Conservation (phyloP, 345 rosid genomes). For the Salix dunnii region DNA sequence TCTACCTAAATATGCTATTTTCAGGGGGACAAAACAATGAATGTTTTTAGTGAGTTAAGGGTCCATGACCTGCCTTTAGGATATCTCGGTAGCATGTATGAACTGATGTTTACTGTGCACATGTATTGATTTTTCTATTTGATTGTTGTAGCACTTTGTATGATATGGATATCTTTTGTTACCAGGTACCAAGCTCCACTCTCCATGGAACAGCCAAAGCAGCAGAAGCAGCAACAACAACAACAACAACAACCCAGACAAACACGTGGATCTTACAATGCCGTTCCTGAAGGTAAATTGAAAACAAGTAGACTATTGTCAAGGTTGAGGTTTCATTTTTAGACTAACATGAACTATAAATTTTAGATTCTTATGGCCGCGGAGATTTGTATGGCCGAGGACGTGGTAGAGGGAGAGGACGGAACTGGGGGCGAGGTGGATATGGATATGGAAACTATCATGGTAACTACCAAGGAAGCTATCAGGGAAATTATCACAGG, state of each 20-base stretch:
- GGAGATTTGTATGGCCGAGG: constrained; percentile 42
- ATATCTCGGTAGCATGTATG: not conserved
- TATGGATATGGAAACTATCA: constrained; percentile 46
- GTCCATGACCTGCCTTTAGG: not conserved
- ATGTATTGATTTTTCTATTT: not conserved
- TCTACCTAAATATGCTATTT: not conserved
- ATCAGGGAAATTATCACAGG: not conserved
- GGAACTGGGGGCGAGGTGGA: constrained; percentile 31
- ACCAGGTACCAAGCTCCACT: constrained; percentile 84
- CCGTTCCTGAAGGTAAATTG: constrained; percentile 59
- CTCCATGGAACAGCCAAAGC: constrained; percentile 49
- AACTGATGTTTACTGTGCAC: not conserved
- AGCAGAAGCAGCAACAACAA: constrained; percentile 44
- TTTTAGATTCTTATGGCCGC: constrained; percentile 43
- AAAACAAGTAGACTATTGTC: constrained; percentile 2
- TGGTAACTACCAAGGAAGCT: constrained; percentile 4
- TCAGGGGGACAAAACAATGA: no score
- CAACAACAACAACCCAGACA: constrained; percentile 52
- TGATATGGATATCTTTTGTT: not conserved
- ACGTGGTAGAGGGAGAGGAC: constrained; percentile 55
- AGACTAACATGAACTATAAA: not conserved
- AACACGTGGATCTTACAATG: constrained; percentile 43
- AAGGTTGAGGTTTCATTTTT: not conserved
- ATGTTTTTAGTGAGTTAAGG: not conserved
- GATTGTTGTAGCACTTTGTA: not conserved